Evolutionary conservation across 345 rosid genomes (phyloP), one percentile per base, ranked within the genome.

Genomic region (Arabis alpina): DNA sequence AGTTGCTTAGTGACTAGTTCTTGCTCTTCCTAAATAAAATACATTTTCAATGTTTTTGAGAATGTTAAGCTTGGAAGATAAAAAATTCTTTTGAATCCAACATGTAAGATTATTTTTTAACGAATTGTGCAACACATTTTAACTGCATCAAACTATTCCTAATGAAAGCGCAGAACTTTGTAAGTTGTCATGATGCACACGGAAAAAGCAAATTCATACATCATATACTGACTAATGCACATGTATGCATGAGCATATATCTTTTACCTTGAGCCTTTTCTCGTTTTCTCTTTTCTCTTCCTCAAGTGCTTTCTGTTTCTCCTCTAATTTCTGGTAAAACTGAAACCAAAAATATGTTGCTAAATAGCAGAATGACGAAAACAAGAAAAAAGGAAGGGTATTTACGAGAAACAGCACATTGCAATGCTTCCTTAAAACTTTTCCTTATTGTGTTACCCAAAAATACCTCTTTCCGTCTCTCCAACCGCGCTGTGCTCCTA

Each of bases 1-100:
- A 94, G 90, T 79, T 88, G 96, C 79, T 82, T 89, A 64, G 91
- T 86, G 64, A 83, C 95, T 16, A 92, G 89, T 54, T 94, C 93
- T 82, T 87, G 91, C 84, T 94, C 99, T 85, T 94, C 99, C 97
- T 91, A 63, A n/a, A 84, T 50, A 78, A 39, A 71, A 27, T 51
- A 45, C 30, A 57, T 54, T 51, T 50, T 43, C 24, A 16, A 55
- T 23, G 25, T 40, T 16, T 4, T 6, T 10, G 52, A 74, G 49
- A 60, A 52, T 25, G 69, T 45, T 44, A 61, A 68, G 50, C 15
- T 19, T 58, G 10, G 12, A 24, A 57, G 23, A 55, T 2, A 47
- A 47, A 37, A 15, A 30, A 50, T 41, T 9, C 10, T 32, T 13
- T 4, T 45, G 50, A 55, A 47, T 39, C n/a, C 13, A 74, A 42